These are phyloP conservation scores for Solanum chacoense DNA, from an alignment of 305 asterid genomes.

Conservation along the genomic window DNA sequence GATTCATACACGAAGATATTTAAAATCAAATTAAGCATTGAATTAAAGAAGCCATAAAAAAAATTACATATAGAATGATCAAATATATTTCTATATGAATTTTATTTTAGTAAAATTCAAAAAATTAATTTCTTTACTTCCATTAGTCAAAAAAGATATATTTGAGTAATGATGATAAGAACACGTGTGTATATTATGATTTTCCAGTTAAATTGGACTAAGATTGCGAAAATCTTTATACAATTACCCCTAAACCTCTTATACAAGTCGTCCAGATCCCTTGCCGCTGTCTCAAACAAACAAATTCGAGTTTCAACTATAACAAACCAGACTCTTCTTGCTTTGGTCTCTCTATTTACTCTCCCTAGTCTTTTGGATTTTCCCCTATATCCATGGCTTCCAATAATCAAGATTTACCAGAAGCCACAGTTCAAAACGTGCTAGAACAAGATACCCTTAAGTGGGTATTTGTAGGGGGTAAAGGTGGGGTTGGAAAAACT, in stretches of 20 bases:
- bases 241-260: background rate
- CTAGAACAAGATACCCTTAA: slow-evolving; percentile 51
- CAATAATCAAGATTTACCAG: slow-evolving; percentile 32
- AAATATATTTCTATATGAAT: background rate
- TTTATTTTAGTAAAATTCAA: background rate
- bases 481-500: slow-evolving; percentile 77
- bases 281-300: background rate
- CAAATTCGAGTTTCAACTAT: background rate
- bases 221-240: background rate
- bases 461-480: slow-evolving; percentile 85
- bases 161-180: background rate
- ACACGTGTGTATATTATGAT: background rate
- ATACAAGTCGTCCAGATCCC: background rate
- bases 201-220: background rate
- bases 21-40: background rate
- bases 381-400: slow-evolving; percentile 5
- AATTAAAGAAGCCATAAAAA: background rate
- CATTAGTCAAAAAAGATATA: background rate
- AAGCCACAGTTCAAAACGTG: slow-evolving; percentile 46
- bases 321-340: background rate
- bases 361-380: background rate
- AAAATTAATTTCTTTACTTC: background rate
- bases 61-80: background rate
- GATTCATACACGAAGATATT: background rate
- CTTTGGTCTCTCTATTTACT: background rate